Conservation (phyloP, 2,329 filamentous ascomycete species). For the Talaromyces piceae region DNA sequence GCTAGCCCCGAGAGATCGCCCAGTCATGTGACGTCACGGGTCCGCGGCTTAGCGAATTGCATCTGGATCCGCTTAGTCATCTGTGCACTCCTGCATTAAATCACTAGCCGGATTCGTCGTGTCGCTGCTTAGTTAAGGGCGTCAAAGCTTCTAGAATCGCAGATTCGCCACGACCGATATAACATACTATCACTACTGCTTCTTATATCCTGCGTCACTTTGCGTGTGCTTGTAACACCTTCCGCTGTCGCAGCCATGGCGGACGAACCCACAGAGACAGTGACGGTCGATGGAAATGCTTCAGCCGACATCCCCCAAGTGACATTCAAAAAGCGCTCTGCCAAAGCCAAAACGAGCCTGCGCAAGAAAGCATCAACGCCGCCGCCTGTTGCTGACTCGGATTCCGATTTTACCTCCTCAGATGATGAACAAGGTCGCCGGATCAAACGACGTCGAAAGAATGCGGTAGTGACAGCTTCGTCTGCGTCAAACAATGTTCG, state of each 20-base stretch:
- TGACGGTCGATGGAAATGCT: slow-evolving; percentile 9
- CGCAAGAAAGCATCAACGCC: slow-evolving; percentile 76
- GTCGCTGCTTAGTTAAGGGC: no score
- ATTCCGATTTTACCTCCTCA: slow-evolving; percentile 61
- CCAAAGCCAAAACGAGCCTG: slow-evolving; percentile 67
- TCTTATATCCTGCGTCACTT: background rate
- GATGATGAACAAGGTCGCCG: slow-evolving; percentile 70
- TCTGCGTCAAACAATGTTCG: slow-evolving; percentile 35
- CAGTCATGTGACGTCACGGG: background rate
- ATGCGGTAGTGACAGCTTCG: slow-evolving; percentile 59
- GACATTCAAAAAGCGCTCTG: slow-evolving; percentile 75
- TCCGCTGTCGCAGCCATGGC: slow-evolving; percentile 17
- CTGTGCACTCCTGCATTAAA: no score
- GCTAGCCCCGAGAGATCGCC: background rate
- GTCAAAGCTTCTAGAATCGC: background rate
- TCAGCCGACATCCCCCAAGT: slow-evolving; percentile 25
- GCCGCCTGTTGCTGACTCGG: slow-evolving; percentile 49
- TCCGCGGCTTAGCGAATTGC: background rate
- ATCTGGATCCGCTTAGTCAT: no score
- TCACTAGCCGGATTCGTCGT: background rate
- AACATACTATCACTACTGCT: background rate
- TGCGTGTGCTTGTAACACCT: background rate
- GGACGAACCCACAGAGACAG: slow-evolving; percentile 16
- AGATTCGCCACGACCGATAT: background rate
- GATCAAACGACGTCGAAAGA: slow-evolving; percentile 72